phyloP scores from a whole-genome alignment of 768 basidiomycete species.

The Lactifluus rugatus region DNA sequence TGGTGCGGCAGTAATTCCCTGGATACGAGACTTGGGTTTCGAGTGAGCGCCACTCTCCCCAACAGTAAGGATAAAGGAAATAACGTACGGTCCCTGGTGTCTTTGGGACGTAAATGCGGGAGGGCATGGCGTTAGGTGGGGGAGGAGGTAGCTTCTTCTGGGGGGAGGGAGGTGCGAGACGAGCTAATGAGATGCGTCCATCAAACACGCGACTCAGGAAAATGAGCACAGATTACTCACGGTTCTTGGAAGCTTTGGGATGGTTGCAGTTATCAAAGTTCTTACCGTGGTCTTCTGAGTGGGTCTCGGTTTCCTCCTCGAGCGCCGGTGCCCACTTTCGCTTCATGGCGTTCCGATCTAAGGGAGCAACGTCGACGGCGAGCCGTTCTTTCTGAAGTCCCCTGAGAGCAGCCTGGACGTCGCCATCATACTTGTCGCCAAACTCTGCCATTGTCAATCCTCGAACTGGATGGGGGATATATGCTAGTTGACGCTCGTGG shows the following conservation, averaged over 20 bases:
- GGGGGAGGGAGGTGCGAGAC: slow-evolving; percentile 44
- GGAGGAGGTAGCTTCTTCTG: slow-evolving; percentile 38
- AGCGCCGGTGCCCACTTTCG: slow-evolving; percentile 64
- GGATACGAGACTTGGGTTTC: slow-evolving; percentile 22
- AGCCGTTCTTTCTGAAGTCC: slow-evolving; percentile 60
- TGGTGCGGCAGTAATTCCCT: slow-evolving; percentile 24
- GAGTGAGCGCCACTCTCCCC: slow-evolving; percentile 5
- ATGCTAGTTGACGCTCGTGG: slow-evolving; percentile 63
- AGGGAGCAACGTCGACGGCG: slow-evolving; percentile 39
- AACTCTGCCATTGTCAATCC: slow-evolving; percentile 68
- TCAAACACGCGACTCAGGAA: neutral
- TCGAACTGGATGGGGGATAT: slow-evolving; percentile 68
- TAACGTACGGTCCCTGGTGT: slow-evolving; percentile 27
- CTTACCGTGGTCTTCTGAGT: slow-evolving; percentile 25
- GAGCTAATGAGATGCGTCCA: slow-evolving; percentile 33
- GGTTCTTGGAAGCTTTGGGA: slow-evolving; percentile 22
- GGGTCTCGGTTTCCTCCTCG: slow-evolving; percentile 42
- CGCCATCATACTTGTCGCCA: slow-evolving; percentile 66
- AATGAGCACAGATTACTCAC: slow-evolving; percentile 5
- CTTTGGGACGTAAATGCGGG: slow-evolving; percentile 22
- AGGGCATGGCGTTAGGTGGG: neutral
- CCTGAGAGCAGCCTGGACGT: slow-evolving; percentile 59
- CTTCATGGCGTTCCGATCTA: slow-evolving; percentile 61
- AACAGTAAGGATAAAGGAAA: neutral
- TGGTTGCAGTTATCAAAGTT: slow-evolving; percentile 13